Percentiles rank a stretch among this genome's conserved stretches.
These are phyloP conservation scores for Cafeteria roenbergensis DNA, from an alignment of 108 stramenopile species.

Conservation along the genomic window DNA sequence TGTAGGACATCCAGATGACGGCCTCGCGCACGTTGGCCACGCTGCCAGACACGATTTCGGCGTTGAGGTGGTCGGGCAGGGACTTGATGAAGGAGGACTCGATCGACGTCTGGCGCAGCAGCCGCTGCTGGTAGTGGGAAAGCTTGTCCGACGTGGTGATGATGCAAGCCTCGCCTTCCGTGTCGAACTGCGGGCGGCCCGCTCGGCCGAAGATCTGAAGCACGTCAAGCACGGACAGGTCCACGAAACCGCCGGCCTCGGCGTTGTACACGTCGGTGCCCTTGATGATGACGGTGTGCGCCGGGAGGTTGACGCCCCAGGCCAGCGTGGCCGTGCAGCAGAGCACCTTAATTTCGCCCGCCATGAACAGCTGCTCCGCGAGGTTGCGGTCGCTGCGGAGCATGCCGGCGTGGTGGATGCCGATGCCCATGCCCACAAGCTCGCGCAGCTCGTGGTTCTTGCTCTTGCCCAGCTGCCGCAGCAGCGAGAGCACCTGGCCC, in stretches of 20 bases:
- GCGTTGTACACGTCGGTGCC: slow-evolving; percentile 97
- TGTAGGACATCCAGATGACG: slow-evolving; percentile 80
- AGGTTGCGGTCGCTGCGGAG: slow-evolving; percentile 79
- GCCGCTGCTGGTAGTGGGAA: slow-evolving; percentile 71
- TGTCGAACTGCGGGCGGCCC: slow-evolving; percentile 91
- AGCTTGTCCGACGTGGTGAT: slow-evolving; percentile 81
- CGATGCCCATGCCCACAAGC: slow-evolving; percentile 76
- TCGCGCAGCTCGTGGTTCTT: slow-evolving; percentile 66
- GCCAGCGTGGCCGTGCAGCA: slow-evolving; percentile 93
- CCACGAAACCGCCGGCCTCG: slow-evolving; percentile 82
- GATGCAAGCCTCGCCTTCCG: slow-evolving; percentile 80
- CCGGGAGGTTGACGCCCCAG: slow-evolving; percentile 92
- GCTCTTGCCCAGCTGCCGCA: slow-evolving; percentile 51
- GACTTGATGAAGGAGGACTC: slow-evolving; percentile 81
- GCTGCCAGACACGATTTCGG: slow-evolving; percentile 89
- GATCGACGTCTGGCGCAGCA: slow-evolving; percentile 78
- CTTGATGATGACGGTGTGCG: slow-evolving; percentile 84
- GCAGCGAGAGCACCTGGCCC: slow-evolving; percentile 4
- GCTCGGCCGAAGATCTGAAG: slow-evolving; percentile 96
- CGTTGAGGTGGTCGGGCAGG: slow-evolving; percentile 91
- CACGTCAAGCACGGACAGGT: slow-evolving; percentile 88
- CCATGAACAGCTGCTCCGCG: slow-evolving; percentile 79
- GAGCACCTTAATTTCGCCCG: slow-evolving; percentile 85
- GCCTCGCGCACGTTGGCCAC: slow-evolving; percentile 83
- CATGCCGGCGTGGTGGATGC: slow-evolving; percentile 99